Base-by-base conservation (phyloP, 208 protist genomes). In the Acanthamoeba royreba region DNA sequence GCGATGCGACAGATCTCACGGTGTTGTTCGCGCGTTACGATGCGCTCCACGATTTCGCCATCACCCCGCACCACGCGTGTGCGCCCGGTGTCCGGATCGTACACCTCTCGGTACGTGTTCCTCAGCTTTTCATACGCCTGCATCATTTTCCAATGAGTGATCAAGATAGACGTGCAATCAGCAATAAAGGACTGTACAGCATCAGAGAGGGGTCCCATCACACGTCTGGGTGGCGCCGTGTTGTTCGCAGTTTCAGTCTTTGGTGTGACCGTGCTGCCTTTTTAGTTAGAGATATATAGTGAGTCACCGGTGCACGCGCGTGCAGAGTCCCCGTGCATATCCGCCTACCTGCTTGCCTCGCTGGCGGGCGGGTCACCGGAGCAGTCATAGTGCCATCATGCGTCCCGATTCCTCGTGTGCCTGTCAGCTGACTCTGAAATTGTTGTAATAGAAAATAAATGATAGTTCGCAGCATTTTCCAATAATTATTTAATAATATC, bases 41-140 rank as follows among this genome's bases (percentile, higher is more conserved):
- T 94, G 89, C 81, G 69, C 69, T 95, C 94, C 43, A 95, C 72
- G 33, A 95, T 81, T 85, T 95, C 94, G 13, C 94, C 94, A 43
- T 93, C 69, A 1, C 89, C 94, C 40, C 90, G 40, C 28, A 92
- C 63, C 4, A 92, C 77, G 49, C 94, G 89, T 4, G 61, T 89
- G 33, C 89, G 79, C 13, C 94, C 94, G 45, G 89, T 87, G 15
- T 95, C 89, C 38, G 93, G 91, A 90, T 95, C 94, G 40, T 92
- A 95, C 25, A 86, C 58, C 72, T 93, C 81, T 28, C n/a, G 38
- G 5, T 33, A 61, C 0, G 74, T 92, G 46, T 94, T 95, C 45
- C 81, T 22, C 43, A 94, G 47, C 69, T 93, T 95, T 63, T 93
- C 90, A 61, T 95, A 95, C 0, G 55, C 77, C 42, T 55, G 83